phyloP scores from a whole-genome alignment of 2,329 filamentous ascomycete genomes.

The Hypocrella siamensis region DNA sequence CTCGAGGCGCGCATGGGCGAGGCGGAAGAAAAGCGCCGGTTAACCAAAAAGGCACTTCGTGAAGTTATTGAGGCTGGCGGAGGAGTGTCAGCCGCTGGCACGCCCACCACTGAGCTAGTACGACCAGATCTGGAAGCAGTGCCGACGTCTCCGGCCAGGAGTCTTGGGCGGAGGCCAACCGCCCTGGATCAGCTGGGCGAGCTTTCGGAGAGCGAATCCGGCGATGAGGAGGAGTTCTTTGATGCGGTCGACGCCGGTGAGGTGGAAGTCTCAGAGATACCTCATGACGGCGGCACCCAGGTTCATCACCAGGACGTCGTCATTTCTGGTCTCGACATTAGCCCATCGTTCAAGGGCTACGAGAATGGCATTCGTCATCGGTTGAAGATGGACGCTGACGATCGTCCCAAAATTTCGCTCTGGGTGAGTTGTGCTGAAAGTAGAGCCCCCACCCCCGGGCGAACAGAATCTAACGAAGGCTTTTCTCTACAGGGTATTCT shows the following conservation, averaged over 20 bases:
- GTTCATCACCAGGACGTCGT: conserved; percentile 21
- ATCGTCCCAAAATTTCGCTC: conserved; percentile 84
- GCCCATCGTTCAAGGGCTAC: conserved; percentile 71
- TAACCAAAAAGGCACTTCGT: conserved; percentile 76
- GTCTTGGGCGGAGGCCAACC: conserved; percentile 41
- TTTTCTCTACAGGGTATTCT: conserved; percentile 57
- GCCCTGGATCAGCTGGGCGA: conserved; percentile 56
- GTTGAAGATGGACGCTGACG: conserved; percentile 80
- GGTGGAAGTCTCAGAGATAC: conserved; percentile 62
- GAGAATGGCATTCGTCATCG: conserved; percentile 70
- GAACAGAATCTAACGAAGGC: background rate
- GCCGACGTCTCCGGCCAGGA: conserved; percentile 23
- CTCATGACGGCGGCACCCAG: conserved; percentile 27
- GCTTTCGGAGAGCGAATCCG: conserved; percentile 66
- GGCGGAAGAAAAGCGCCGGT: conserved; percentile 76
- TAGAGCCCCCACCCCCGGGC: background rate
- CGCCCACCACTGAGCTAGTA: conserved; percentile 12
- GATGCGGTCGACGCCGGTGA: conserved; percentile 91
- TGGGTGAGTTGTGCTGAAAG: conserved; percentile 51
- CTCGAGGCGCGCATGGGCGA: conserved; percentile 78
- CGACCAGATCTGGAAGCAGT: conserved; percentile 17
- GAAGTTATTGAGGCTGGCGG: conserved; percentile 55
- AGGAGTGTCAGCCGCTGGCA: conserved; percentile 17
- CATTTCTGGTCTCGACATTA: conserved; percentile 44
- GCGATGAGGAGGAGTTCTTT: conserved; percentile 86